Base-by-base conservation (phyloP, 2,329 filamentous ascomycete genomes). In the Fusarium nanum region DNA sequence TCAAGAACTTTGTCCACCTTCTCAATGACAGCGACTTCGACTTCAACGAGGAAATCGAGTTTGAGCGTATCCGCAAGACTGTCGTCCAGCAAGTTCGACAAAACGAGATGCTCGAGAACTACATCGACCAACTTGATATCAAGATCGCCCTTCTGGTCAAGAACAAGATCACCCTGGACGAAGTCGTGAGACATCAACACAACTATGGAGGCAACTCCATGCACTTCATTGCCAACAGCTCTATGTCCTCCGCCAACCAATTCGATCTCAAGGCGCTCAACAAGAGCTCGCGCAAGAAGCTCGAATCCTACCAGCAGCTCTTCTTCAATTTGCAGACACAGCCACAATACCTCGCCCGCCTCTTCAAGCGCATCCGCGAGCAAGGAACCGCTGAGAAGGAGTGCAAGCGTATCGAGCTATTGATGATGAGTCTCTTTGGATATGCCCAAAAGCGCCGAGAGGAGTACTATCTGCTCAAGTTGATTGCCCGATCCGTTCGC, bases 21-120 rank as follows among this genome's bases (percentile, higher is more conserved):
- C 89, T 99, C 60, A 99, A 98, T 76, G 96, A 99, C 80, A 98
- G 94, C 76, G 95, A 98, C 77, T 97, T 99, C 75, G 96, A 99
- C 78, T 99, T 99, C 81, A 97, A 99, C 77, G 95, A 98, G 78
- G 96, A 99, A 79, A 91, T 99, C 54, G 96, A 99, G 78, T 98
- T 98, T 72, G 96, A 99, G 80, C 89, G 94, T 49, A 85, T 98
- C 77, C 89, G 97, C 56, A 98, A 98, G 84, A 97, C 93, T 6
- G 96, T 99, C 18, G 94, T 99, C 9, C 94, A 98, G 77, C 94
- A 98, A 78, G 96, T 99, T 12, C 91, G 95, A 49, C 94, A 98
- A 75, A 99, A 99, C 76, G 96, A 99, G 81, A 91, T 97, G 84
- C 89, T 97, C 41, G 96, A 99, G 81, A 94, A 98, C 78, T 99